These are phyloP conservation scores for Sphaceloma murrayae DNA, from an alignment of 2,329 filamentous ascomycete genomes.

Conservation along the genomic window DNA sequence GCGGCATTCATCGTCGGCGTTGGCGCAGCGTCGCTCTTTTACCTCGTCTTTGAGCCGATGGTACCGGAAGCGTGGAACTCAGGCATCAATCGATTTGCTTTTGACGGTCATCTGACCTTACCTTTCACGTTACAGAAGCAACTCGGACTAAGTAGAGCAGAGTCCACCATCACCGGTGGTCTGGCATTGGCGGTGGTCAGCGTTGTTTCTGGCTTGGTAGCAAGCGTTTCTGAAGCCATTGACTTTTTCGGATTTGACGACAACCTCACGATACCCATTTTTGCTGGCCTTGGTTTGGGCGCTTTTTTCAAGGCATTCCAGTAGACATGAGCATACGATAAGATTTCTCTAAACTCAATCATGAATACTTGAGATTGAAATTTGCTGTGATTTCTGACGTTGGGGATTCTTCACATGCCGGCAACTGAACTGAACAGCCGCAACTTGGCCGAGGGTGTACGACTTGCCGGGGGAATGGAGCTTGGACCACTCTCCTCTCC, in stretches of 20 bases:
- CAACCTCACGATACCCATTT: slow-evolving; percentile 88
- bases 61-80: slow-evolving; percentile 28
- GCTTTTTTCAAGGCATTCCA: slow-evolving; percentile 84
- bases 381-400: background rate
- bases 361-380: background rate
- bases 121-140: slow-evolving; percentile 50
- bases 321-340: slow-evolving; percentile 7
- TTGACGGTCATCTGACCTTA: slow-evolving; percentile 64
- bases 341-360: too few relatives aligned
- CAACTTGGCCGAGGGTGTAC: slow-evolving; percentile 5
- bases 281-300: slow-evolving; percentile 83
- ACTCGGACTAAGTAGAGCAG: slow-evolving; percentile 50
- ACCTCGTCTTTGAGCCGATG: slow-evolving; percentile 68
- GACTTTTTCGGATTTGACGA: slow-evolving; percentile 94
- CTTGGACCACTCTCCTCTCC: slow-evolving; percentile 5
- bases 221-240: slow-evolving; percentile 78
- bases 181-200: slow-evolving; percentile 72
- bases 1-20: slow-evolving; percentile 78
- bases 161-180: slow-evolving; percentile 57
- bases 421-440: slow-evolving; percentile 7
- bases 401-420: slow-evolving; percentile 9
- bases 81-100: slow-evolving; percentile 61
- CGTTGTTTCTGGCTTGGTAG: slow-evolving; percentile 77
- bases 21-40: slow-evolving; percentile 75
- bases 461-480: slow-evolving; percentile 10